These are phyloP conservation scores for Coccinonectria pachysandricola DNA, from an alignment of 2,329 filamentous ascomycete genomes.

Conservation along the genomic window DNA sequence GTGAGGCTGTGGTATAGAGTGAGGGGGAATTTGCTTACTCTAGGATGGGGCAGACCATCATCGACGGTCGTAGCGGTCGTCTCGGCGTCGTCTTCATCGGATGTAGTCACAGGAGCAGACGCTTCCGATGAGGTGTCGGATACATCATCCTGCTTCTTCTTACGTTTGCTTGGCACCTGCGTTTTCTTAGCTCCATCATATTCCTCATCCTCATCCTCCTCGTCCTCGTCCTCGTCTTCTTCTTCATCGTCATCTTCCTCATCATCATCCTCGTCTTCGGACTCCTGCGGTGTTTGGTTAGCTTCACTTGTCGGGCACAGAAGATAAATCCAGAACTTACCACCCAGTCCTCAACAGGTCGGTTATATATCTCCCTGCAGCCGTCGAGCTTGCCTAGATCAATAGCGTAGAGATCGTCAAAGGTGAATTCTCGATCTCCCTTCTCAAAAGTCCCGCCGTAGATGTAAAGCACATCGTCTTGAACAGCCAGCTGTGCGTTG, in stretches of 20 bases:
- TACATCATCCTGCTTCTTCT: constrained; percentile 40
- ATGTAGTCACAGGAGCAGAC: constrained; percentile 15
- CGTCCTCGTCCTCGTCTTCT: constrained; percentile 46
- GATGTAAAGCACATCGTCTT: constrained; percentile 86
- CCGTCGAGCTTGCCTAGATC: constrained; percentile 93
- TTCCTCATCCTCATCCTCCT: constrained; percentile 41
- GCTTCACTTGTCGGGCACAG: not conserved
- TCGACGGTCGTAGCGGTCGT: constrained; percentile 45
- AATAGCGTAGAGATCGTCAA: constrained; percentile 88
- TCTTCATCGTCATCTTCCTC: constrained; percentile 52
- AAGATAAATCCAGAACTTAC: constrained; percentile 31
- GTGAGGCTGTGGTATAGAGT: too few relatives aligned
- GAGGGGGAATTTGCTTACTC: too few relatives aligned
- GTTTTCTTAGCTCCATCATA: constrained; percentile 35
- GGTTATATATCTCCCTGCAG: constrained; percentile 80
- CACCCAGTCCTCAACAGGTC: constrained; percentile 75
- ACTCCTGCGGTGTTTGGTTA: constrained; percentile 33
- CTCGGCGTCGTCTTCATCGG: constrained; percentile 38
- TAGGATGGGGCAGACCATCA: constrained; percentile 65
- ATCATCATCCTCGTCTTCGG: constrained; percentile 48
- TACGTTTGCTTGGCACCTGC: constrained; percentile 44
- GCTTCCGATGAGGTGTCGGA: constrained; percentile 28
- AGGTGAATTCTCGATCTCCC: constrained; percentile 87
- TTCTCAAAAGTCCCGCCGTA: constrained; percentile 95
- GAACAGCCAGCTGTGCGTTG: constrained; percentile 81